phyloP scores from a whole-genome alignment of 2,329 filamentous ascomycete genomes.

The Penicillium janthinellum region DNA sequence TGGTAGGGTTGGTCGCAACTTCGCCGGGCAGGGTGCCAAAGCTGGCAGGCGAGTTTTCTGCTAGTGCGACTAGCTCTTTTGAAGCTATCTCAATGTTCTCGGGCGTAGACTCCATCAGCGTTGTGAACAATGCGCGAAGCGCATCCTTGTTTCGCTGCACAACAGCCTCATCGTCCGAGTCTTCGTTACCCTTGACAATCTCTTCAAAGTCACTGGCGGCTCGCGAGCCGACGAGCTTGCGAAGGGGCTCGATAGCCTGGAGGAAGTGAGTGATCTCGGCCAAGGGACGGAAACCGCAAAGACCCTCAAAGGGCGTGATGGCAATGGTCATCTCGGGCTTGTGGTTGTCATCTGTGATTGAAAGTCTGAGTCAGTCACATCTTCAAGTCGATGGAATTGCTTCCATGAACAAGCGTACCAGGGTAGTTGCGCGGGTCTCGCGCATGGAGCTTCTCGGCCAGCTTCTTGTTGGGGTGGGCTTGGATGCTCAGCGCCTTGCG shows the following conservation, averaged over 20 bases:
- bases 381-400: neutral
- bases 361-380: neutral
- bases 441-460: slow-evolving; percentile 84
- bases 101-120: slow-evolving; percentile 76
- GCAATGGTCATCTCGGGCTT: slow-evolving; percentile 99
- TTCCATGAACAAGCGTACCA: slow-evolving; percentile 37
- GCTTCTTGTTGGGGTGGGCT: slow-evolving; percentile 93
- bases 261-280: slow-evolving; percentile 86
- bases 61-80: slow-evolving; percentile 69
- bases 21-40: slow-evolving; percentile 63
- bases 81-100: slow-evolving; percentile 66
- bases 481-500: slow-evolving; percentile 96
- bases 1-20: slow-evolving; percentile 38
- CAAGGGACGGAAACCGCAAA: slow-evolving; percentile 92
- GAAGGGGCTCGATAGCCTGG: slow-evolving; percentile 64
- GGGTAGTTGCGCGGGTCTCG: slow-evolving; percentile 92
- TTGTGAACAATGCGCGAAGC: slow-evolving; percentile 72
- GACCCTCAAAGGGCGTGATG: slow-evolving; percentile 90
- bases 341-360: slow-evolving; percentile 81
- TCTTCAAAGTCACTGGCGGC: slow-evolving; percentile 58
- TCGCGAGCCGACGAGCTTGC: slow-evolving; percentile 62
- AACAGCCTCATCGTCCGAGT: slow-evolving; percentile 48
- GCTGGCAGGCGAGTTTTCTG: slow-evolving; percentile 65
- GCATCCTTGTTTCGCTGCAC: slow-evolving; percentile 72
- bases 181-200: slow-evolving; percentile 58